Percentiles rank a stretch among this genome's conserved stretches.
phyloP scores from a whole-genome alignment of 768 basidiomycete species.

The Auriscalpium orientale region DNA sequence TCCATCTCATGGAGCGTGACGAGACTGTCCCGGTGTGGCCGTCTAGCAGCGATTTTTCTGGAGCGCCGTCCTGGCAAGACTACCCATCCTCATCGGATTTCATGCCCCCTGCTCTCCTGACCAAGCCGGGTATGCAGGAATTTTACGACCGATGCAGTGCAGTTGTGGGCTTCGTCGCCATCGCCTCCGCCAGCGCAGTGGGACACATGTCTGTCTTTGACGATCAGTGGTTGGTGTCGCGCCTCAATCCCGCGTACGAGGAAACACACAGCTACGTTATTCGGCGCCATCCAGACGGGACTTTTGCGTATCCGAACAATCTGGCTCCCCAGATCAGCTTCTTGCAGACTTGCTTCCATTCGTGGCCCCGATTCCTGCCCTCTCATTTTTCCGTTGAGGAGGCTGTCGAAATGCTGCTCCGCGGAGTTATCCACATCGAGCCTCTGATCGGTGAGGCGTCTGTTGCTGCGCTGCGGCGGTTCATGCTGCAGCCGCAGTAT shows the following conservation, averaged over 20 bases:
- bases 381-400: constrained; percentile 44
- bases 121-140: constrained; percentile 62
- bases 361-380: constrained; percentile 79
- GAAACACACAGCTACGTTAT: constrained; percentile 63
- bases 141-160: constrained; percentile 62
- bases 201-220: constrained; percentile 80
- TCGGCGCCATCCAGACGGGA: constrained; percentile 58
- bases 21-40: constrained; percentile 72
- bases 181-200: constrained; percentile 52
- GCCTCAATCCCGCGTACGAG: constrained; percentile 53
- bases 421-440: constrained; percentile 81
- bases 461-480: constrained; percentile 57
- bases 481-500: constrained; percentile 54
- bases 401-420: constrained; percentile 70
- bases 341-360: constrained; percentile 69
- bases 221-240: constrained; percentile 68
- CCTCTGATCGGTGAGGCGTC: constrained; percentile 66
- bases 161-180: constrained; percentile 49
- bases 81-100: constrained; percentile 65
- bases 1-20: constrained; percentile 69
- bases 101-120: constrained; percentile 44
- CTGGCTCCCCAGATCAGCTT: constrained; percentile 59
- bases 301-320: constrained; percentile 58
- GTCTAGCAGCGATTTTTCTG: constrained; percentile 57
- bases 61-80: constrained; percentile 47